These are phyloP conservation scores for Astrothelium macrocarpum DNA, from an alignment of 495 filamentous ascomycete genomes.

Conservation along the genomic window DNA sequence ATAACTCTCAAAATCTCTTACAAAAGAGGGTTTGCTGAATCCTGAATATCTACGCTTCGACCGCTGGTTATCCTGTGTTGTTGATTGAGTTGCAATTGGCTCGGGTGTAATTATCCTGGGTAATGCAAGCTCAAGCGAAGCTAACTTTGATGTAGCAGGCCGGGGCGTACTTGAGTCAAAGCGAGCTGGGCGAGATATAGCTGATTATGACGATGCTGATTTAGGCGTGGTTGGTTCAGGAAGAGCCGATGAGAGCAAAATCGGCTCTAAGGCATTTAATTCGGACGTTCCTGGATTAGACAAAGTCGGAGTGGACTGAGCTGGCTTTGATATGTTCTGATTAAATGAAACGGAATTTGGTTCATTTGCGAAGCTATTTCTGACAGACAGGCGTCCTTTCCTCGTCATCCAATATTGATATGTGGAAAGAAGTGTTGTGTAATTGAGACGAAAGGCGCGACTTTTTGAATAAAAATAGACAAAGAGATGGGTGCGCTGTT, in stretches of 20 bases:
- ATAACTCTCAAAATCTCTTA: background rate
- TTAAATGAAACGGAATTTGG: background rate
- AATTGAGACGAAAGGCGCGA: background rate
- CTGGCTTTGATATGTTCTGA: background rate
- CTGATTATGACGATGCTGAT: constrained; percentile 1
- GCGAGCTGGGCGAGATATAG: background rate
- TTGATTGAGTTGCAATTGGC: constrained; percentile 1
- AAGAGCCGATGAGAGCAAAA: background rate
- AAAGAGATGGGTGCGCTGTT: background rate
- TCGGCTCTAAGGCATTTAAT: background rate
- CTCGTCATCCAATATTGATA: background rate
- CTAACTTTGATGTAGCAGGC: constrained; percentile 2
- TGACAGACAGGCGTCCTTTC: background rate
- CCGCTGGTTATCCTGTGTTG: too few species aligned
- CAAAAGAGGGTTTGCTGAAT: background rate
- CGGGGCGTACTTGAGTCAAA: background rate
- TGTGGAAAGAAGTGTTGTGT: background rate
- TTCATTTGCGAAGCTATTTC: background rate
- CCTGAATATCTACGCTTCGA: too few species aligned
- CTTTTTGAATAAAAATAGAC: background rate
- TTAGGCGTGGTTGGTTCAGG: background rate
- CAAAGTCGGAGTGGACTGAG: background rate
- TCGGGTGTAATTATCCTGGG: background rate
- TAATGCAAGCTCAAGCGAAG: background rate
- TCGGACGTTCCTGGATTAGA: background rate